Percentiles rank a stretch among this genome's conserved stretches.
These are phyloP conservation scores for Ophiostoma novo-ulmi DNA, from an alignment of 2,329 filamentous ascomycete species.

Conservation along the genomic window DNA sequence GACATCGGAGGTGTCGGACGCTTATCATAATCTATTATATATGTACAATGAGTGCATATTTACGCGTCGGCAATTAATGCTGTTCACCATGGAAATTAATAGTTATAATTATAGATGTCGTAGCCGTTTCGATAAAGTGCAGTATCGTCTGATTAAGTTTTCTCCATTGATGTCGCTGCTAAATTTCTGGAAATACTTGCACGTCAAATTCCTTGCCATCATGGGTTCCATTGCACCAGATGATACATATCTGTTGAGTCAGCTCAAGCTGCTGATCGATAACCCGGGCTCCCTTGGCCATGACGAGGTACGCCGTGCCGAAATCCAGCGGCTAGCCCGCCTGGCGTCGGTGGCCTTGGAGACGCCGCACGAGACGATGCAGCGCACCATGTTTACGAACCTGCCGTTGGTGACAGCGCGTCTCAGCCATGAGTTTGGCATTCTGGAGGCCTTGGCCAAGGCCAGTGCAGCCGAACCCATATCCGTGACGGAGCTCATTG, in stretches of 20 bases:
- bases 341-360: neutral
- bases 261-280: neutral
- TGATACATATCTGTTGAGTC: neutral
- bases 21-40: neutral
- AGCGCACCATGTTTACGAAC: neutral
- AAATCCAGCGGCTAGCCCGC: neutral
- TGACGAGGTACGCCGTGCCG: constrained; percentile 28
- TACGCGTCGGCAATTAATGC: neutral
- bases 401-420: neutral
- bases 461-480: neutral
- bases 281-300: constrained; percentile 35
- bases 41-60: neutral
- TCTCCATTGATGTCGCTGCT: neutral
- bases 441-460: neutral
- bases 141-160: neutral
- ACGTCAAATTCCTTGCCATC: neutral
- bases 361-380: neutral
- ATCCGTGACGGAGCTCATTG: neutral
- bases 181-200: neutral
- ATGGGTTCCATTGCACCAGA: neutral
- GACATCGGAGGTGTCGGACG: neutral
- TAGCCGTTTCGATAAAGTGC: neutral
- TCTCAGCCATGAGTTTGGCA: neutral
- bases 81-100: neutral
- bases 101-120: neutral